Evolutionary conservation across 1,139 yeast species (phyloP), one percentile per base, ranked within the genome.

Genomic region (Saccharomycopsis hybrid): DNA sequence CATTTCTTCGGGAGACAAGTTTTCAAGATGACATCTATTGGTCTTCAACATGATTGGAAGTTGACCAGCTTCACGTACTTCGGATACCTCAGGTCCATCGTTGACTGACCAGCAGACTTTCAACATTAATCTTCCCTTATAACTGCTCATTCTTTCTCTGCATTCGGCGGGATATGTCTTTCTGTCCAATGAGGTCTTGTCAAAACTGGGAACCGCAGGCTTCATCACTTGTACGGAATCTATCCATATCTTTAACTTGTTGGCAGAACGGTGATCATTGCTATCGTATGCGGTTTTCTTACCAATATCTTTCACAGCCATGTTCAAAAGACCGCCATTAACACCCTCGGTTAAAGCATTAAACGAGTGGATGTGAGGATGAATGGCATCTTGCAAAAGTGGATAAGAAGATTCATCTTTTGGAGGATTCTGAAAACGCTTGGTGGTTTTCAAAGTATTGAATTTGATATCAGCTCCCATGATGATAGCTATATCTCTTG

Each of bases 331-430:
- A 3, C 97, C 97, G 36, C 92, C 95, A 48, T 74, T 80, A 31
- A 82, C 79, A 29, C 96, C 96, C 54, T 86, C 96, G 40, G 95
- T 85, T 53, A 92, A 74, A 11, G 97, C 97, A 72, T 92, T 85
- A 74, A 92, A 92, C 2, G 98, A 92, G 7, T 96, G 97, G 53
- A 94, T 77, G 65, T 92, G 99, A 9, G 98, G 99, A 53, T 80
- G 80, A 39, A 92, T 94, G 9, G 98, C 97, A 55, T 87, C 95
- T 53, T 78, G 77, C 43, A 94, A 75, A 46, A 89, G 70, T 5
- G 97, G 96, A 61, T 71, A 92, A 1, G 88, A 87, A 29, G 87
- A 74, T 62, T 85, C 78, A 60, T 86, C 95, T 69, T 80, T 82
- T 47, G 97, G 95, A 41, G 98, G 98, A 63, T 86, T 81, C 59